A percentile compares a stretch with the other conserved stretches of the same genome.
Evolutionary conservation across 441 rosid species (phyloP).

Genomic region (Gossypium aridum): DNA sequence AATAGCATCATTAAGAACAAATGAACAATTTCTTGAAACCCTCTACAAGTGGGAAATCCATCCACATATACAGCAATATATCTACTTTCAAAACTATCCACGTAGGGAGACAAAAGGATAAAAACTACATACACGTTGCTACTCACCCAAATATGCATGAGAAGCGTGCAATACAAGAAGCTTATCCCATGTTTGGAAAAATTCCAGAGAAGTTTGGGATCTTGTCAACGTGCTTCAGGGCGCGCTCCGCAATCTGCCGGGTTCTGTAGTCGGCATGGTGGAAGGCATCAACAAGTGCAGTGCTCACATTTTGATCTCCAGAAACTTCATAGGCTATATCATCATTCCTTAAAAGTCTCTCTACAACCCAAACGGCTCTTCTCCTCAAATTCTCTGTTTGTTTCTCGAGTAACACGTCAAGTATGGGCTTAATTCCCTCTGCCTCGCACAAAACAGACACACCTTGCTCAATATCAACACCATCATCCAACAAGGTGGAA

Average conservation of each 20-base stretch:
- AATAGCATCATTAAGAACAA: constrained; percentile 7
- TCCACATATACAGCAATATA: constrained; percentile 26
- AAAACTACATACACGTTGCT: constrained; percentile 25
- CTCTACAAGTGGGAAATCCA: constrained; percentile 25
- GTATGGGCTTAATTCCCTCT: constrained; percentile 60
- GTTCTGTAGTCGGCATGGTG: constrained; percentile 85
- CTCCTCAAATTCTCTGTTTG: constrained; percentile 65
- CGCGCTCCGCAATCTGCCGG: constrained; percentile 85
- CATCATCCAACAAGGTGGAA: constrained; percentile 70
- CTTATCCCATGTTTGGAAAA: constrained; percentile 51
- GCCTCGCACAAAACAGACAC: constrained; percentile 52
- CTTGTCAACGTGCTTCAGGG: constrained; percentile 81
- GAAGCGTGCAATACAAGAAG: background rate
- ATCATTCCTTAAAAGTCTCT: constrained; percentile 77
- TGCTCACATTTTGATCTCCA: constrained; percentile 55
- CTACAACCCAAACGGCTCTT: constrained; percentile 82
- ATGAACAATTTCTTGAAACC: constrained; percentile 14
- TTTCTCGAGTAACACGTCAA: constrained; percentile 55
- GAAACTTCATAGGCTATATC: constrained; percentile 78
- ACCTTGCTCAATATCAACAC: constrained; percentile 74
- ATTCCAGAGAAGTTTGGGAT: constrained; percentile 91
- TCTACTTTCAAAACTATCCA: constrained; percentile 24
- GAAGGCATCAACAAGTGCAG: constrained; percentile 95
- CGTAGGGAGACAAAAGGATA: constrained; percentile 6
- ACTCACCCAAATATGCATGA: background rate